Conservation (phyloP, 2,329 filamentous ascomycete species). For the Pseudophaeomoniella oleicola region DNA sequence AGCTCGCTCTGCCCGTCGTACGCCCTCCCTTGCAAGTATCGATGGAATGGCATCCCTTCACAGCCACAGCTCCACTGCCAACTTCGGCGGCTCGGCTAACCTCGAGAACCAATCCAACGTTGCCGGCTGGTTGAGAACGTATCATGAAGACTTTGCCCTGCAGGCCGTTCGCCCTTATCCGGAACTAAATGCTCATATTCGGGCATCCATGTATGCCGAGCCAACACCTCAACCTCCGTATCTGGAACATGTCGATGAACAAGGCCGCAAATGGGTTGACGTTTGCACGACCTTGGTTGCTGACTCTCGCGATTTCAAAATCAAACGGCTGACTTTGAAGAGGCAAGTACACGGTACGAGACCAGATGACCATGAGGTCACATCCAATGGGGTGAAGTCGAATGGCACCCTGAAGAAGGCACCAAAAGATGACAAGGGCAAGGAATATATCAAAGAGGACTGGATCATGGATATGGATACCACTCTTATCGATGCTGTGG, state of each 20-base stretch:
- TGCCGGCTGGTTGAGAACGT: conserved; percentile 41
- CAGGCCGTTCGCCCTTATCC: conserved; percentile 42
- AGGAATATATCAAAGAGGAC: conserved; percentile 39
- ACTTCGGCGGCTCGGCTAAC: conserved; percentile 16
- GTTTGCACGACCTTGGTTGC: conserved; percentile 43
- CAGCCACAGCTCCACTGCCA: conserved; percentile 22
- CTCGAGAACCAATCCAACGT: conserved; percentile 38
- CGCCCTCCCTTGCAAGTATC: conserved; percentile 33
- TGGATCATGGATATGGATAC: conserved; percentile 42
- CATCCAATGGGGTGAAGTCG: conserved; percentile 11
- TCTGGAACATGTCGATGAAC: conserved; percentile 16
- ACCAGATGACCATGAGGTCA: conserved; percentile 6
- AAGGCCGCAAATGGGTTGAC: conserved; percentile 36
- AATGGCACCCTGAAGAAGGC: conserved; percentile 7
- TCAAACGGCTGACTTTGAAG: conserved; percentile 40
- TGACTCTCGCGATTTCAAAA: conserved; percentile 37
- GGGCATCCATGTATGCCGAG: conserved; percentile 40
- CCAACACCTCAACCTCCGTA: conserved; percentile 26
- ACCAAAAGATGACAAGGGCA: conserved; percentile 7
- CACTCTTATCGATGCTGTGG: conserved; percentile 42
- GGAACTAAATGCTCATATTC: conserved; percentile 38
- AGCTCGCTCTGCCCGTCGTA: conserved; percentile 3
- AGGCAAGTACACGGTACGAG: conserved; percentile 25
- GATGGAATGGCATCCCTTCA: conserved; percentile 32
- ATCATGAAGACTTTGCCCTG: conserved; percentile 44